Base-by-base conservation (phyloP, 345 rosid species). In the Linum tenue region DNA sequence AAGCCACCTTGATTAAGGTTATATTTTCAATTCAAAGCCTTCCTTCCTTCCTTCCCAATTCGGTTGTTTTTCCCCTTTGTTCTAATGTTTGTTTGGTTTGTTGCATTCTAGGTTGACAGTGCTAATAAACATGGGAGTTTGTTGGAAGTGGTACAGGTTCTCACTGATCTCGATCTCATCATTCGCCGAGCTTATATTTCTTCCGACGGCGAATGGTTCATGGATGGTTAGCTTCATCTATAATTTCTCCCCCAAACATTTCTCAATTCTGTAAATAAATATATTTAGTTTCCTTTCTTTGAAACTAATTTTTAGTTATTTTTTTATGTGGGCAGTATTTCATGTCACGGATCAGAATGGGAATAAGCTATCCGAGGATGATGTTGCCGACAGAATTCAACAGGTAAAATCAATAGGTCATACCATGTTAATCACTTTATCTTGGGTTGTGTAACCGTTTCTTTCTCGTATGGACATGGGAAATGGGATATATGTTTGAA, bases 161-260 rank as follows among this genome's bases (percentile, higher is more conserved):
- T 88, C 77, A 88, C 86, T 10, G 91, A 88, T 72, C 66, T 88
- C 82, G 81, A 84, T 73, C 90, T 88, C 59, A 65, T 76, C 60
- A 83, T 88, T 73, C 69, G 81, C 36, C 85, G 96, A 66, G 96
- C 92, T 75, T 88, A 88, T 80, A 86, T 88, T 71, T 79, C 96
- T 75, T 88, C 96, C 15, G 96, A 88, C 64, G 92, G 96, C 7
- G 90, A 79, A 65, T 88, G 96, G 96, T 88, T 88, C 66, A 88
- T 88, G 96, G 96, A 88, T 82, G 96, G 91, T 88, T 69, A 68
- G 85, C 22, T 40, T 69, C 8, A 5, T 37, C 63, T 69, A 15
- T 37, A 56, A 61, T 16, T 16, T 36, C 0, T 53, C 62, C 35
- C 44, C 48, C 10, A 43, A 37, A 16, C 8, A 31, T 55, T 43